Evolutionary conservation across 805 yeast species (phyloP).

Genomic region (Pichia californica): DNA sequence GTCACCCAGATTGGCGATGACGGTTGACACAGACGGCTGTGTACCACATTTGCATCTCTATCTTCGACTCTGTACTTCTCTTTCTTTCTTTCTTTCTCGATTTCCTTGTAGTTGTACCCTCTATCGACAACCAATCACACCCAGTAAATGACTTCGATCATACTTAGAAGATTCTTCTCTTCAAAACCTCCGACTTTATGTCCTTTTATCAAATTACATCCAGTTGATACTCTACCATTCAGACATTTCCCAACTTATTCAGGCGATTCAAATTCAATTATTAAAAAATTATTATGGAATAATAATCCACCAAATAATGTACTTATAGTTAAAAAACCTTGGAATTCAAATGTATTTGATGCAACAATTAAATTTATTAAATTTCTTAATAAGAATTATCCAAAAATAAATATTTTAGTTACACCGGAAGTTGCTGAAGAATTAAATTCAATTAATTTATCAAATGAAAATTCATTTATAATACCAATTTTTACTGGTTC

Average conservation of each 20-base stretch:
- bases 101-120: too few relatives aligned
- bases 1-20: too few relatives aligned
- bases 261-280: conserved; percentile 50
- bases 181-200: too few relatives aligned
- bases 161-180: conserved; percentile 1
- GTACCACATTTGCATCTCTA: too few relatives aligned
- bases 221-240: conserved; percentile 13
- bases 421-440: conserved; percentile 72
- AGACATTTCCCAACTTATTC: conserved; percentile 45
- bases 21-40: too few relatives aligned
- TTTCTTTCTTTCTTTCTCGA: too few relatives aligned
- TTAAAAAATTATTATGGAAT: conserved; percentile 65
- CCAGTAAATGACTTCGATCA: neutral
- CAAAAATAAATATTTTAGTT: conserved; percentile 70
- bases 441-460: conserved; percentile 26
- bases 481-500: conserved; percentile 51
- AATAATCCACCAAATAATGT: conserved; percentile 66
- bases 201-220: conserved; percentile 1
- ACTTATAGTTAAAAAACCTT: conserved; percentile 78
- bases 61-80: too few relatives aligned
- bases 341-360: conserved; percentile 54
- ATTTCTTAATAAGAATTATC: conserved; percentile 56
- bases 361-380: conserved; percentile 63
- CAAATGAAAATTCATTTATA: neutral
- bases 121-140: neutral